Evolutionary conservation across 2,329 filamentous ascomycete genomes (phyloP).

Genomic region (Phaeosphaeriaceae sp.): DNA sequence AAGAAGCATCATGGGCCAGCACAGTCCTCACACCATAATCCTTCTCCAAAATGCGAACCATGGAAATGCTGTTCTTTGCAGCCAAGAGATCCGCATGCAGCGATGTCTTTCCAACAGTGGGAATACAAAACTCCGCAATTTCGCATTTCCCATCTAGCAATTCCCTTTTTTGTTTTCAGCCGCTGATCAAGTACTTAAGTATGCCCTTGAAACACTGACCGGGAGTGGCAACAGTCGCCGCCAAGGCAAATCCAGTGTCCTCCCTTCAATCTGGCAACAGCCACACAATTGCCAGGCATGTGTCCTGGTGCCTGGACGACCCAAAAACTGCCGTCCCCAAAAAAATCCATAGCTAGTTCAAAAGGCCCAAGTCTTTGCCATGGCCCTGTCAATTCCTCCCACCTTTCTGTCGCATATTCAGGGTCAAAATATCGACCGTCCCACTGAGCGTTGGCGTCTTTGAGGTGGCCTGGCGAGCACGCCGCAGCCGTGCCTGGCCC

Average conservation of each 20-base stretch:
- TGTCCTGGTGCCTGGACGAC: constrained; percentile 47
- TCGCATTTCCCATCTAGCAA: constrained; percentile 36
- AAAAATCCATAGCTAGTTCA: constrained; percentile 44
- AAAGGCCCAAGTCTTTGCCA: constrained; percentile 46
- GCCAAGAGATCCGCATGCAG: constrained; percentile 35
- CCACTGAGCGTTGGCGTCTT: constrained; percentile 35
- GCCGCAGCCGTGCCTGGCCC: constrained; percentile 36
- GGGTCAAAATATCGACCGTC: constrained; percentile 45
- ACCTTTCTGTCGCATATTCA: constrained; percentile 32
- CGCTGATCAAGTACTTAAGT: no score
- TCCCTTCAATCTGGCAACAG: constrained; percentile 29
- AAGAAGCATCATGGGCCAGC: constrained; percentile 39
- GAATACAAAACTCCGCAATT: constrained; percentile 36
- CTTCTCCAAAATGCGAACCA: constrained; percentile 32
- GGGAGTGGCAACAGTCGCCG: constrained; percentile 45
- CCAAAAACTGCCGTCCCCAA: constrained; percentile 50
- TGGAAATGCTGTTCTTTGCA: constrained; percentile 35
- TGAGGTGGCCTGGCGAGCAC: constrained; percentile 41
- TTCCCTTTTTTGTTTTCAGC: constrained; percentile 23
- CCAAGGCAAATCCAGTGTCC: constrained; percentile 43
- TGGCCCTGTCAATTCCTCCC: constrained; percentile 33
- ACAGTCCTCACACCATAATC: constrained; percentile 34
- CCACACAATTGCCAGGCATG: constrained; percentile 49
- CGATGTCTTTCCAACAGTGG: constrained; percentile 27
- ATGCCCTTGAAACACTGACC: constrained; percentile 26